phyloP scores from a whole-genome alignment of 257 asterid species.

The Rehmannia glutinosa region DNA sequence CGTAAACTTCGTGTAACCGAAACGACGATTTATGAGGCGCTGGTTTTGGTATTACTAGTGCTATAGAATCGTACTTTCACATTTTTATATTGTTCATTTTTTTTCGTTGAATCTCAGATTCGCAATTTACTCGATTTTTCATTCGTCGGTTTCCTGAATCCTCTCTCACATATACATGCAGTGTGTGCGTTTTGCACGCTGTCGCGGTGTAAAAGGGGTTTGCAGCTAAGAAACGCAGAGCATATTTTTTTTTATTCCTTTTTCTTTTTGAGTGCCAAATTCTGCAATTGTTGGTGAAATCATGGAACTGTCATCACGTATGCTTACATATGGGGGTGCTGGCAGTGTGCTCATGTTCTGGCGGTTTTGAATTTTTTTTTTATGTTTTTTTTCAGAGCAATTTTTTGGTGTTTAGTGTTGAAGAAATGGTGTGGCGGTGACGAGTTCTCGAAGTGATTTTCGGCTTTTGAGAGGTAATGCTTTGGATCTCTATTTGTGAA shows the following conservation, averaged over 20 bases:
- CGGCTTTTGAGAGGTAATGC: slow-evolving; percentile 11
- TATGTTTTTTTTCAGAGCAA: background rate
- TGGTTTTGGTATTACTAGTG: background rate
- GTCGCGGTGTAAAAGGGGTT: background rate
- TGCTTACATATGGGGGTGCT: background rate
- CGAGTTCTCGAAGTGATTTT: background rate
- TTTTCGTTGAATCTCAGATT: slow-evolving; percentile 12
- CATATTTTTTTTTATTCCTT: no score
- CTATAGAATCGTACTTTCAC: background rate
- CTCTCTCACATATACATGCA: no score
- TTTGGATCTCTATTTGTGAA: background rate
- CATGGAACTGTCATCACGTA: no score
- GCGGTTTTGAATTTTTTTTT: background rate
- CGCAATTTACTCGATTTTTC: background rate
- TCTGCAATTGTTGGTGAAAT: background rate
- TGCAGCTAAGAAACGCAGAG: no score
- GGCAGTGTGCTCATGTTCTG: background rate
- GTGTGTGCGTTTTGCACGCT: background rate
- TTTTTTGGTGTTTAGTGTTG: slow-evolving; percentile 2
- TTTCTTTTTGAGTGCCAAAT: background rate
- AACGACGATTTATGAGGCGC: slow-evolving; percentile 4
- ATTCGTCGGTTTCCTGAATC: background rate
- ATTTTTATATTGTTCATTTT: background rate
- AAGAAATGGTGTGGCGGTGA: background rate
- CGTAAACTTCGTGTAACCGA: slow-evolving; percentile 5